Conservation (phyloP, 2,329 filamentous ascomycete genomes). For the Fusarium sp. region DNA sequence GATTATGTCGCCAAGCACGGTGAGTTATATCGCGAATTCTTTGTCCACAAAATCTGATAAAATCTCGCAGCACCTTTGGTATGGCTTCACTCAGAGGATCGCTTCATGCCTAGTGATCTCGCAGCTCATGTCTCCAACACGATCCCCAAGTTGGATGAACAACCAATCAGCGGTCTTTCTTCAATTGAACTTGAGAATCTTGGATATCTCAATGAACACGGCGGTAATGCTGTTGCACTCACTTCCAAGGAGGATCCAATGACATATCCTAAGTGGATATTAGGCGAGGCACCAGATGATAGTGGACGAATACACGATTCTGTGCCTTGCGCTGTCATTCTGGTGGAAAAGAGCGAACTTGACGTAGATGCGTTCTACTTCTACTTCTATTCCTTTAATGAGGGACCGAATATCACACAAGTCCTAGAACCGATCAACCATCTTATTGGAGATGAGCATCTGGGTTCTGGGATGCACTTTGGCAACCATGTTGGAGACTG, state of each 20-base stretch:
- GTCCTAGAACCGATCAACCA: conserved; percentile 48
- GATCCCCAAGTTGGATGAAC: conserved; percentile 38
- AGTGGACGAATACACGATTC: conserved; percentile 41
- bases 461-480: conserved; percentile 43
- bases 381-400: conserved; percentile 52
- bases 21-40: conserved; percentile 32
- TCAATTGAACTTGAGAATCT: conserved; percentile 48
- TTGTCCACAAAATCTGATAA: neutral
- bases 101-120: conserved; percentile 49
- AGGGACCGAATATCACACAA: conserved; percentile 50
- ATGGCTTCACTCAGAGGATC: conserved; percentile 51
- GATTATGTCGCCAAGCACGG: conserved; percentile 49
- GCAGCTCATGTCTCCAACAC: conserved; percentile 48
- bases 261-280: conserved; percentile 45
- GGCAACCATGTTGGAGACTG: conserved; percentile 50
- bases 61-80: conserved; percentile 46
- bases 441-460: conserved; percentile 28
- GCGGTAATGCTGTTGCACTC: conserved; percentile 34
- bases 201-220: conserved; percentile 43
- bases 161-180: conserved; percentile 37
- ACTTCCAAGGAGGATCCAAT: conserved; percentile 48
- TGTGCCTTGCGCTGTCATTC: conserved; percentile 48
- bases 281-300: conserved; percentile 43
- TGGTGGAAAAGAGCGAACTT: conserved; percentile 45
- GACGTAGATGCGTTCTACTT: conserved; percentile 52